phyloP scores from a whole-genome alignment of 2,329 filamentous ascomycete species.

The Monilinia polystroma region DNA sequence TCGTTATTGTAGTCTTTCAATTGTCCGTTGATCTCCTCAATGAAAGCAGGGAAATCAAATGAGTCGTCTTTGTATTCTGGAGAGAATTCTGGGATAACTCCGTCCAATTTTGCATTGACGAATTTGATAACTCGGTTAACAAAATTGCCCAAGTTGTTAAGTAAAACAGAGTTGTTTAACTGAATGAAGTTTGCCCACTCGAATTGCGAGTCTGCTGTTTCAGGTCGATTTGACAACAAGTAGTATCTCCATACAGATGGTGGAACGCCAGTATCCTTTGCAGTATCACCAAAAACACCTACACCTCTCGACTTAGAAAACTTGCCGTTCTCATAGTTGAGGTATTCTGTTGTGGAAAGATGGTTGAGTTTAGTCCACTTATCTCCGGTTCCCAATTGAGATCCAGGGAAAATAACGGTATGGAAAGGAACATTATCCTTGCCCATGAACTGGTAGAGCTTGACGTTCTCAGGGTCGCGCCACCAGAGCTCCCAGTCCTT shows the following conservation, averaged over 20 bases:
- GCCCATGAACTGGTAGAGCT: slow-evolving; percentile 91
- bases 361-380: slow-evolving; percentile 89
- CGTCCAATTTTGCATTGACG: slow-evolving; percentile 68
- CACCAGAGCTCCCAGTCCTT: slow-evolving; percentile 92
- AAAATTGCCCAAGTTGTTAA: slow-evolving; percentile 70
- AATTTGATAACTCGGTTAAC: slow-evolving; percentile 75
- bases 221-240: slow-evolving; percentile 79
- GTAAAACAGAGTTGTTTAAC: slow-evolving; percentile 85
- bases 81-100: slow-evolving; percentile 62
- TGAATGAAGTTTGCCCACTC: slow-evolving; percentile 83
- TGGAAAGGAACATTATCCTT: slow-evolving; percentile 85
- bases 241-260: slow-evolving; percentile 94
- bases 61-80: slow-evolving; percentile 55
- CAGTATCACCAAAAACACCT: slow-evolving; percentile 89
- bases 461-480: slow-evolving; percentile 83
- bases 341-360: slow-evolving; percentile 84
- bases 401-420: slow-evolving; percentile 86
- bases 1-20: slow-evolving; percentile 66
- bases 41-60: slow-evolving; percentile 47
- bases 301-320: slow-evolving; percentile 90
- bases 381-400: slow-evolving; percentile 78
- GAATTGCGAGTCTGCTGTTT: slow-evolving; percentile 84
- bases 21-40: slow-evolving; percentile 60
- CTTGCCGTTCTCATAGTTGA: slow-evolving; percentile 86
- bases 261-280: slow-evolving; percentile 79